These are phyloP conservation scores for Calocera cornea DNA, from an alignment of 768 basidiomycete species.

Conservation along the genomic window DNA sequence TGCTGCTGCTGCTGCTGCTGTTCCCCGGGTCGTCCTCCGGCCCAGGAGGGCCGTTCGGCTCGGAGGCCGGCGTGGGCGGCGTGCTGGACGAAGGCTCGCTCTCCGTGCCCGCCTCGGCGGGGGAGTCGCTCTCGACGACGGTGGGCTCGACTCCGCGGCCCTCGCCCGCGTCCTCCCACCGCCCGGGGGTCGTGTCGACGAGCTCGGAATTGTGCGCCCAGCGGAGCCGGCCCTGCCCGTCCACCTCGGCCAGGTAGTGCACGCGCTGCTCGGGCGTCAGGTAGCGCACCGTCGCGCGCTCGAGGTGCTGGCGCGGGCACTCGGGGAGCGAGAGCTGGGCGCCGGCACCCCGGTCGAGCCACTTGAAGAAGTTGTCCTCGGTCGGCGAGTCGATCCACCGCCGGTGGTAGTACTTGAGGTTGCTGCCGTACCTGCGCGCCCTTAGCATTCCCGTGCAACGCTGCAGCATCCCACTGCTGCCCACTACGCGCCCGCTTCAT, in stretches of 20 bases:
- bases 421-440: background rate
- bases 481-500: too few species aligned
- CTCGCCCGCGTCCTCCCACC: constrained; percentile 48
- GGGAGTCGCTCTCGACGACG: constrained; percentile 18
- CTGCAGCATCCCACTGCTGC: too few species aligned
- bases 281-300: constrained; percentile 48
- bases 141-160: constrained; percentile 40
- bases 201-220: constrained; percentile 46
- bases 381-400: constrained; percentile 48
- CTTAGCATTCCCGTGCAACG: background rate
- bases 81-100: constrained; percentile 19
- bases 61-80: constrained; percentile 17
- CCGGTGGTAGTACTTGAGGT: constrained; percentile 41
- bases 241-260: constrained; percentile 51
- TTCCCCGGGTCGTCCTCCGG: constrained; percentile 17
- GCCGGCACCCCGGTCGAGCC: constrained; percentile 51
- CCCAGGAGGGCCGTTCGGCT: constrained; percentile 18
- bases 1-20: constrained; percentile 21
- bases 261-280: constrained; percentile 46
- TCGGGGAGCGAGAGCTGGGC: constrained; percentile 42
- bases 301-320: constrained; percentile 45
- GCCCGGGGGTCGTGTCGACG: constrained; percentile 46
- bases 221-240: constrained; percentile 37
- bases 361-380: constrained; percentile 51
- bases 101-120: constrained; percentile 14